Evolutionary conservation across 1,139 yeast species (phyloP), one percentile per base, ranked within the genome.

Genomic region (Saccharomyces hybrid): DNA sequence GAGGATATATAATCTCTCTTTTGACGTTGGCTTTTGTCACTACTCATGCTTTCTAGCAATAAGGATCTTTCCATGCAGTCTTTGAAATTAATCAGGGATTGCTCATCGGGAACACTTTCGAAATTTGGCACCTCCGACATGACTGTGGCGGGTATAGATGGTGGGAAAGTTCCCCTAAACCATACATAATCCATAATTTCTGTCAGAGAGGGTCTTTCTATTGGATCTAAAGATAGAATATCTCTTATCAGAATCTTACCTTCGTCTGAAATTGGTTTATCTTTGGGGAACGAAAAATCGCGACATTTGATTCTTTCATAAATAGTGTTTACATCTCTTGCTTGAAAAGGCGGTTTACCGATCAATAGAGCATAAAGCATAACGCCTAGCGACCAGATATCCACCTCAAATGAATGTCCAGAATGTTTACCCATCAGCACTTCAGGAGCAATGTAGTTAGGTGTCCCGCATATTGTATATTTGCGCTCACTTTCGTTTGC

Each of bases 271-370:
- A 20, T 20, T 20, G 20, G 20, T 20, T 20, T 20, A 20, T 20
- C 20, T 20, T 20, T 20, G 20, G 20, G 20, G 20, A 20, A 20
- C 20, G 20, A 20, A 20, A 20, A 20, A 20, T 20, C 20, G 20
- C 20, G 20, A 57, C 80, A 79, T 71, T 90, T 89, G 70, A 95
- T 93, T 71, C 97, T 80, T 67, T 90, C 96, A 72, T 95, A 95
- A 61, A 95, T 93, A 54, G 88, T 83, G 66, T 90, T 88, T 52
- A 95, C 97, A 69, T 91, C 97, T 69, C 89, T 89, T 41, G 96
- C 90, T 74, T 93, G 99, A 74, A 93, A 93, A 3, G 99, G 99
- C 16, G 99, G 98, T 70, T 89, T 90, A 31, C 98, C 98, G 54
- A 86, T 79, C 54, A 93, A 76, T 73, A 93, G 79, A 5, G 97